A percentile compares a stretch with the other conserved stretches of the same genome.
These are phyloP conservation scores for Ganoderma sinense DNA, from an alignment of 1,284 basidiomycete species.

Conservation along the genomic window DNA sequence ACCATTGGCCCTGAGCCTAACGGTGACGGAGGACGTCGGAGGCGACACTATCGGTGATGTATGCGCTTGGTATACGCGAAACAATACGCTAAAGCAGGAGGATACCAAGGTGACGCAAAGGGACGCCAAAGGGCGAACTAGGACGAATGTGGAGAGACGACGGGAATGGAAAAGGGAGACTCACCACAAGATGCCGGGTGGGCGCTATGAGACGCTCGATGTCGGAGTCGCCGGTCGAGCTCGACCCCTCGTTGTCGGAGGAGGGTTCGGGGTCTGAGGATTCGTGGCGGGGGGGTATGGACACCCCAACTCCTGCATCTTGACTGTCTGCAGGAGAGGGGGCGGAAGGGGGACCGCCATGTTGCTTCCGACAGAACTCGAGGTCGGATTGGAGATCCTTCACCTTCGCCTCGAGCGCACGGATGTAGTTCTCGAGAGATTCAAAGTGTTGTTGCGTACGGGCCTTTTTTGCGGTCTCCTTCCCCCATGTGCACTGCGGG, in stretches of 20 bases:
- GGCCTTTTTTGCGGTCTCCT: slow-evolving; percentile 55
- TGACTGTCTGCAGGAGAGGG: slow-evolving; percentile 5
- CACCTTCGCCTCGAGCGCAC: slow-evolving; percentile 53
- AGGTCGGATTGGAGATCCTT: slow-evolving; percentile 55
- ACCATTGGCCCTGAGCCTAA: neutral
- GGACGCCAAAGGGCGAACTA: neutral
- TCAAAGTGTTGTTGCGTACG: slow-evolving; percentile 63
- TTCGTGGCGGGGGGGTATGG: neutral
- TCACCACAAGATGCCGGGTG: slow-evolving; percentile 43
- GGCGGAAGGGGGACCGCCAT: slow-evolving; percentile 34
- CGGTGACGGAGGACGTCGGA: neutral
- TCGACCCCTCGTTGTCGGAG: slow-evolving; percentile 27
- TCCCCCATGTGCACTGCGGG: slow-evolving; percentile 60
- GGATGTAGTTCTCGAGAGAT: slow-evolving; percentile 55
- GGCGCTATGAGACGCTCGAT: slow-evolving; percentile 43
- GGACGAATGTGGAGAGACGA: neutral
- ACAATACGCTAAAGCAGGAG: too few species aligned
- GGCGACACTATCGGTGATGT: neutral
- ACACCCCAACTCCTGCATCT: neutral
- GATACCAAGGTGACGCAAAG: too few species aligned
- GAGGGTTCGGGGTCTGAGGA: slow-evolving; percentile 20
- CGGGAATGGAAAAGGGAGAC: slow-evolving; percentile 18
- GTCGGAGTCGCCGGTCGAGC: slow-evolving; percentile 40
- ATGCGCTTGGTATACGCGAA: neutral
- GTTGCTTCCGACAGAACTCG: slow-evolving; percentile 47